Conservation (phyloP, 2,329 filamentous ascomycete genomes). For the Myriosclerotinia curreyana region DNA sequence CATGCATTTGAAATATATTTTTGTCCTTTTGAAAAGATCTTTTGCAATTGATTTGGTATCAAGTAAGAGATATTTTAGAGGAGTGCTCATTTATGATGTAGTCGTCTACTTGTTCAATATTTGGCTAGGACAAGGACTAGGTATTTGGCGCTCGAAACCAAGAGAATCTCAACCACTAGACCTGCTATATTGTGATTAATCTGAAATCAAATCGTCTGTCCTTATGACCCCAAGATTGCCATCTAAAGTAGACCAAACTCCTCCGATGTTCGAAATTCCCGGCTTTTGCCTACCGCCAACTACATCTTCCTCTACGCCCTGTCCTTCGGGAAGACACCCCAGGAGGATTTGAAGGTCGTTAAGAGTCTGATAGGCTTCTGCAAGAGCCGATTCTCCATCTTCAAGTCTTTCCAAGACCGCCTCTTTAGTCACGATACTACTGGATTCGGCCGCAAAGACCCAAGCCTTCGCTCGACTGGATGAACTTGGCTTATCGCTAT, state of each 20-base stretch:
- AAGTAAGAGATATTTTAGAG: too few relatives aligned
- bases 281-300: conserved; percentile 7
- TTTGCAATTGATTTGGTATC: neutral
- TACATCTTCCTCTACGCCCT: conserved; percentile 12
- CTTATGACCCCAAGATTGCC: conserved; percentile 38
- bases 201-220: conserved; percentile 23
- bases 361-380: conserved; percentile 50
- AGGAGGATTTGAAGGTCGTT: conserved; percentile 51
- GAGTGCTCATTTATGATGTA: neutral
- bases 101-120: neutral
- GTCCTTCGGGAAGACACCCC: conserved; percentile 35
- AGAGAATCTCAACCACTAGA: neutral
- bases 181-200: neutral
- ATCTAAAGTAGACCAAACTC: conserved; percentile 38
- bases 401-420: conserved; percentile 59
- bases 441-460: conserved; percentile 58
- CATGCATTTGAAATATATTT: neutral
- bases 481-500: conserved; percentile 43
- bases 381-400: conserved; percentile 54
- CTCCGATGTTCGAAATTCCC: conserved; percentile 16
- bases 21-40: neutral
- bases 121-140: neutral
- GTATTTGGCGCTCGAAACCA: neutral
- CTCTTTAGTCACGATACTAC: conserved; percentile 58
- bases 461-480: conserved; percentile 52